Evolutionary conservation across 208 protist species (phyloP), one percentile per base, ranked within the genome.

Genomic region (Crithidia mellificae): DNA sequence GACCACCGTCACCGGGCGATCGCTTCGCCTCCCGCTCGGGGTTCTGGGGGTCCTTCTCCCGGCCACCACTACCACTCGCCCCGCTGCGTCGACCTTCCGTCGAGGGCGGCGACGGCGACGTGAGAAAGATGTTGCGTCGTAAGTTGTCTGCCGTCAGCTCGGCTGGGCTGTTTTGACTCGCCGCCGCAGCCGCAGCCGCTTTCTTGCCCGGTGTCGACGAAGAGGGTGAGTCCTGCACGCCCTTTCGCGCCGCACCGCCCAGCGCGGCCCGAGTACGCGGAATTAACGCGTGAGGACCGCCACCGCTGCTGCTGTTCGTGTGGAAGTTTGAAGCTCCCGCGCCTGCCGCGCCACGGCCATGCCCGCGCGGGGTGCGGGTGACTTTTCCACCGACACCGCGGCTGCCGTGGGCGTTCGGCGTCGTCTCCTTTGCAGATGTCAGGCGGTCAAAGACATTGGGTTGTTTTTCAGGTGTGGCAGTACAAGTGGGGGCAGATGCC

Each of bases 131-230:
- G 62, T 76, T 76, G 52, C 70, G 70, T 20, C 70, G 62, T 39
- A 76, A 34, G 30, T 76, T 76, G 38, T 70, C 70, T 12, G 70
- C 70, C 20, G 70, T 76, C 25, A 76, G 57, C 44, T 38, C 63
- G 27, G 41, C 56, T 14, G 70, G 58, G 20, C 20, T 51, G 22
- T 22, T 62, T 38, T 38, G 34, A 11, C 34, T 11, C 0, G 38
- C 5, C 39, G 25, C 6, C 2, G 3, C 41, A 1, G 8, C 36
- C n/a, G 39, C 20, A n/a, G 34, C n/a, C 14, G 25, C 17, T 32
- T 63, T 63, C 25, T 65, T 65, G 0, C 59, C 59, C 2, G 57
- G 41, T 20, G 41, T 20, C 8, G 41, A 51, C 17, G 46, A 8
- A 2, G 46, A 27, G 2, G 46, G 19, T 2, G 57, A 12, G 2